Evolutionary conservation across 306 rosid species (phyloP).

Genomic region (Quercus engelmannii): DNA sequence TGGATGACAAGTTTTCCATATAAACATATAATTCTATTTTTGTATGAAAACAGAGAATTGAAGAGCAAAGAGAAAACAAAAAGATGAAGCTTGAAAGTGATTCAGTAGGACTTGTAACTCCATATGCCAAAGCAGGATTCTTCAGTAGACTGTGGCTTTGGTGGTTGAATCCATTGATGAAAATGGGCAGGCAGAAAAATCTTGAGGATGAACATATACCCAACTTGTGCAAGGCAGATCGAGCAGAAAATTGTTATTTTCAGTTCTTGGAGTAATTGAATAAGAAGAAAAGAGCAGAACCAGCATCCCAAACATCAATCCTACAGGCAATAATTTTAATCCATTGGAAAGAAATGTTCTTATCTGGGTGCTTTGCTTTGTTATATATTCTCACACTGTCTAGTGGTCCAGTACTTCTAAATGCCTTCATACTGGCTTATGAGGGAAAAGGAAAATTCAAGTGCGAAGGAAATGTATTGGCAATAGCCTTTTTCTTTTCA

Average conservation of each 20-base stretch:
- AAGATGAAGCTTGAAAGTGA: slow-evolving; percentile 8
- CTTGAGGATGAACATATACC: slow-evolving; percentile 67
- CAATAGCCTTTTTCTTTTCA: slow-evolving; percentile 45
- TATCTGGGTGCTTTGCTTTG: too few species aligned
- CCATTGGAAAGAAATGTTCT: too few species aligned
- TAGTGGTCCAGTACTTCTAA: slow-evolving; percentile 28
- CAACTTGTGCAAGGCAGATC: slow-evolving; percentile 12
- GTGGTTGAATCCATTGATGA: slow-evolving; percentile 90
- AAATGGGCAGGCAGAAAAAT: slow-evolving; percentile 57
- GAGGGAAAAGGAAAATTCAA: slow-evolving; percentile 65
- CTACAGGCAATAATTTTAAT: too few species aligned
- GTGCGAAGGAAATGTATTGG: slow-evolving; percentile 60
- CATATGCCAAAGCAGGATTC: slow-evolving; percentile 58
- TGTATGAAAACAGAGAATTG: too few species aligned
- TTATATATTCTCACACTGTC: too few species aligned
- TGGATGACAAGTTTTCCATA: too few species aligned
- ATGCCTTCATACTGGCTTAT: slow-evolving; percentile 63
- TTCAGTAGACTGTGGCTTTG: slow-evolving; percentile 50
- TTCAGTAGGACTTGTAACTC: slow-evolving; percentile 33
- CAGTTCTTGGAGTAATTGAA: slow-evolving; percentile 32
- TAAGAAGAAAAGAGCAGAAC: background rate
- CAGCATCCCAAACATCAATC: too few species aligned
- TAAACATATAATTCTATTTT: too few species aligned
- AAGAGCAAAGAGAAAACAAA: too few species aligned
- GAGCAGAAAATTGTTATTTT: too few species aligned